Evolutionary conservation across 106 monocot genomes (phyloP), one percentile per base, ranked within the genome.

Genomic region (Xerophyta viscosa): DNA sequence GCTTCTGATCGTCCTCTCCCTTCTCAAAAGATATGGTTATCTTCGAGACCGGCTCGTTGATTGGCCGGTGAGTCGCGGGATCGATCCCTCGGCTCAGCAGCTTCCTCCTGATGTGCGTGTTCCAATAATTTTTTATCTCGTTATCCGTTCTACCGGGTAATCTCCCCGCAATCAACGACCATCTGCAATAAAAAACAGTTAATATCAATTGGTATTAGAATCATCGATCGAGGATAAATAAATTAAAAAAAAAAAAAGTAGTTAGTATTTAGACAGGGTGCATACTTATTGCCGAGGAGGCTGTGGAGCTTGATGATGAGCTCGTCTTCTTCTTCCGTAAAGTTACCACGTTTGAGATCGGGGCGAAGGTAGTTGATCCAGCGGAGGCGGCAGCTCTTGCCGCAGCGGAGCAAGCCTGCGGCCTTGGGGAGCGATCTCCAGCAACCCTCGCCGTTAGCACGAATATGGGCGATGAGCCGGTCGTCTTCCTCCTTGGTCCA

Each of bases 331-430:
- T 87, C 74, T 14, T 61, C 65, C 11, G 81, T 67, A 67, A 87
- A 87, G 64, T 87, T 87, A 20, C 87, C 87, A 17, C 87, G 66
- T 61, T 82, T 87, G 63, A 87, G 87, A 49, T 87, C 87, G 9
- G 87, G 81, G 6, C 87, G 77, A 55, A 87, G 87, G 64, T 87
- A 87, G 77, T 87, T 87, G 60, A 87, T 87, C 87, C 87, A 87
- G 23, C 87, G 66, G 27, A 87, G 81, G 5, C 87, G 70, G 60
- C 87, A 87, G 67, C 87, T 87, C 74, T 87, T 87, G 62, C 87
- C 87, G 33, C 87, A 87, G 2, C 87, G 69, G 26, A 74, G 73
- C 7, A 87, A 63, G 1, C 87, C 87, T 3, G 77, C 77, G 7
- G 77, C 71, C 50, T 77, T 71, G 0, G 77, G 77, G n/a, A 77